Evolutionary conservation across 805 yeast species (phyloP), one percentile per base, ranked within the genome.

Genomic region (Yarrowia yakushimensis): DNA sequence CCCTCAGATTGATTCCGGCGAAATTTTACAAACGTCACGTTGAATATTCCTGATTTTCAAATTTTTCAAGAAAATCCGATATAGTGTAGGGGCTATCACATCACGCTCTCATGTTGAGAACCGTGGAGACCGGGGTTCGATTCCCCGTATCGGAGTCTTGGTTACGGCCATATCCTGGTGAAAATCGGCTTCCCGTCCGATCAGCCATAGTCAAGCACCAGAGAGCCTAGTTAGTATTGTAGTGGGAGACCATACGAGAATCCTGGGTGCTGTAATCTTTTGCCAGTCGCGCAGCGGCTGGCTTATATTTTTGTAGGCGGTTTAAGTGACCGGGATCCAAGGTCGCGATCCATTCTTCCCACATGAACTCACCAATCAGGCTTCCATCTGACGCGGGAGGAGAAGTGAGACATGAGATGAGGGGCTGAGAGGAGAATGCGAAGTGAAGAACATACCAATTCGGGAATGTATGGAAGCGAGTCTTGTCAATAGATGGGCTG

Each of bases 51-150:
- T n/a, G n/a, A n/a, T n/a, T n/a, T n/a, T n/a, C n/a, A n/a, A n/a
- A n/a, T n/a, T n/a, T n/a, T n/a, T n/a, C 20, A 41, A 25, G 18
- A 27, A 43, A 43, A 10, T 52, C 59, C 59, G 59, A 52, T 52
- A 52, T 52, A 52, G 59, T 52, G 59, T 52, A 52, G 59, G 59
- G 59, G 59, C 59, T 52, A 52, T 52, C 59, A 52, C 59, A 52
- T 52, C 59, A 52, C 59, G 59, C 59, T 52, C 59, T 52, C 59
- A 52, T 34, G 4, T 12, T 52, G 59, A 52, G 59, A 27, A 25
- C 59, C 59, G 59, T 52, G 59, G 59, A 52, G 59, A 52, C 59
- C 59, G 59, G 59, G 59, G 59, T 52, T 52, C 59, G 59, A 52
- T 52, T 52, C 59, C 59, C 59, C 59, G 59, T 52, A 52, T 52